Evolutionary conservation across 805 yeast species (phyloP).

Genomic region (Starmerella geochares): DNA sequence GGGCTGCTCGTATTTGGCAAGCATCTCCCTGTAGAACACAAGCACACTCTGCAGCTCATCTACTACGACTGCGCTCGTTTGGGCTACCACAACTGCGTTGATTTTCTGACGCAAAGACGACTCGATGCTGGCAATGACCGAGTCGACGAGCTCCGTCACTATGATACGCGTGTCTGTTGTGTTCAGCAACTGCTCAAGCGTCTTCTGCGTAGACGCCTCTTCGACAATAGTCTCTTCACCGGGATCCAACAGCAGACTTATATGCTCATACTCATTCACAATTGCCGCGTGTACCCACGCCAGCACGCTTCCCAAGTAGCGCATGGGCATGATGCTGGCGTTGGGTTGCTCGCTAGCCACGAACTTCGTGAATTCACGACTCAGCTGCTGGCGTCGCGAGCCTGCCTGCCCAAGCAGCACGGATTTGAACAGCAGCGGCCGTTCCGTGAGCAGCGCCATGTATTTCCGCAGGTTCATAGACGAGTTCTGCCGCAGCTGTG

Average conservation of each 20-base stretch:
- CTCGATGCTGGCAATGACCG: slow-evolving; percentile 45
- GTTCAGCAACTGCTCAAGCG: slow-evolving; percentile 13
- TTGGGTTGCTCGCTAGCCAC: slow-evolving; percentile 27
- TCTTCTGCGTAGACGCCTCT: slow-evolving; percentile 10
- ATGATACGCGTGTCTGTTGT: slow-evolving; percentile 19
- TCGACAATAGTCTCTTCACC: slow-evolving; percentile 12
- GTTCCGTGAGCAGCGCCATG: slow-evolving; percentile 29
- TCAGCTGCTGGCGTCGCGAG: slow-evolving; percentile 53
- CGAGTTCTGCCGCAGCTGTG: slow-evolving; percentile 21
- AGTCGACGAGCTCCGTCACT: slow-evolving; percentile 32
- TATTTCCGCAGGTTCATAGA: slow-evolving; percentile 14
- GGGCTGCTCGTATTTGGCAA: slow-evolving; percentile 37
- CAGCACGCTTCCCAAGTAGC: slow-evolving; percentile 76
- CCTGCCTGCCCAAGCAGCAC: slow-evolving; percentile 55
- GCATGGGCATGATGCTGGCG: slow-evolving; percentile 59
- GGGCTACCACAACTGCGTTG: slow-evolving; percentile 60
- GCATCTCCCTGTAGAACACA: slow-evolving; percentile 59
- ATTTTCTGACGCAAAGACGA: slow-evolving; percentile 53
- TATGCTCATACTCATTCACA: slow-evolving; percentile 75
- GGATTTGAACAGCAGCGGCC: slow-evolving; percentile 40
- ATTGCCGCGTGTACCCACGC: slow-evolving; percentile 81
- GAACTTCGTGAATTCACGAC: slow-evolving; percentile 52
- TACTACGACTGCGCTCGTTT: slow-evolving; percentile 45
- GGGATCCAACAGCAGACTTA: slow-evolving; percentile 49
- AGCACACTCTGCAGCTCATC: slow-evolving; percentile 54